These are phyloP conservation scores for Triangularia setosa DNA, from an alignment of 2,329 filamentous ascomycete species.

Conservation along the genomic window DNA sequence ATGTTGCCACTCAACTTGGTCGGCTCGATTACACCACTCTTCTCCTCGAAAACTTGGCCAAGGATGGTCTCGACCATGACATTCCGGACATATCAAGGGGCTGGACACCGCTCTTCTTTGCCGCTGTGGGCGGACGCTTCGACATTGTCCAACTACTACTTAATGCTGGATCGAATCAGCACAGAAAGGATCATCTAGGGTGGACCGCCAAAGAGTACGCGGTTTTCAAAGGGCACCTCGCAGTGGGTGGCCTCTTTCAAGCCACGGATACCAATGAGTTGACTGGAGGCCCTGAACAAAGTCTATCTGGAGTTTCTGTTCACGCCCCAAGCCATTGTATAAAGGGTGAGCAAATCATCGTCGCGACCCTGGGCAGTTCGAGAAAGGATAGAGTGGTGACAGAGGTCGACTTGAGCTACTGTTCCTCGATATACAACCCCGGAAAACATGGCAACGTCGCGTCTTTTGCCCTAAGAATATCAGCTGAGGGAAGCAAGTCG, in stretches of 20 bases:
- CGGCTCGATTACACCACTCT: conserved; percentile 10
- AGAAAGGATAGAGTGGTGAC: neutral
- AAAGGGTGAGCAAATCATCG: neutral
- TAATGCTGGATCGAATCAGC: conserved; percentile 25
- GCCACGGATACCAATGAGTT: neutral
- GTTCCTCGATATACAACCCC: neutral
- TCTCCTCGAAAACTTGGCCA: conserved; percentile 15
- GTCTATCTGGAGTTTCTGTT: neutral
- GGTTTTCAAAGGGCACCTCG: conserved; percentile 32
- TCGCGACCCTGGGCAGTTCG: neutral
- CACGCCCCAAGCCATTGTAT: neutral
- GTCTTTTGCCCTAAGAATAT: neutral
- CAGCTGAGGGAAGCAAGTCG: neutral
- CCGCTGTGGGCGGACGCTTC: conserved; percentile 28
- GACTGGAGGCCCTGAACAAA: neutral
- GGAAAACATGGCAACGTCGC: neutral
- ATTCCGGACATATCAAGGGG: conserved; percentile 23
- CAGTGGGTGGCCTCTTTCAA: conserved; percentile 23
- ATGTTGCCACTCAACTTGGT: conserved; percentile 1
- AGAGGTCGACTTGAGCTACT: neutral
- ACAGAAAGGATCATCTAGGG: conserved; percentile 26
- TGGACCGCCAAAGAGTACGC: conserved; percentile 36
- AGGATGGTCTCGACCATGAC: conserved; percentile 17
- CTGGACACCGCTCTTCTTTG: conserved; percentile 34
- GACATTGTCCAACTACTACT: conserved; percentile 28